Percentiles rank a stretch among this genome's conserved stretches.
These are phyloP conservation scores for Gloeopeniophorella convolvens DNA, from an alignment of 768 basidiomycete species.

Conservation along the genomic window DNA sequence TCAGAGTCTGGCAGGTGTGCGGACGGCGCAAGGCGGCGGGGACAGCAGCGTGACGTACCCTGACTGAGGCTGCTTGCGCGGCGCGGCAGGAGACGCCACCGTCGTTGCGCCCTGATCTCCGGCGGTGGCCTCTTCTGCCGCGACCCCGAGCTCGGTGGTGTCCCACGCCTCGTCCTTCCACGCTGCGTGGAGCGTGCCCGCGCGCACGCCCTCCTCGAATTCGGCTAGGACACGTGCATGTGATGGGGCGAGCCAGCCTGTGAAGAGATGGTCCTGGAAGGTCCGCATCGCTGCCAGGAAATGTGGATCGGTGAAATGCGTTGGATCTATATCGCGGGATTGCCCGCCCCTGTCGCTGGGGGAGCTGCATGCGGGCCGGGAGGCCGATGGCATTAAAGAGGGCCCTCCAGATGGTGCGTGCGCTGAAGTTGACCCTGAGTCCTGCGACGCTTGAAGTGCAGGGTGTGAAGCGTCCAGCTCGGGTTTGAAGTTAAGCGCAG, in stretches of 20 bases:
- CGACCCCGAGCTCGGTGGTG: constrained; percentile 29
- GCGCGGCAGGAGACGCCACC: constrained; percentile 23
- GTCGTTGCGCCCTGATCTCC: constrained; percentile 21
- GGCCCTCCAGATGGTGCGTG: constrained; percentile 21
- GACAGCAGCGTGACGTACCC: not conserved
- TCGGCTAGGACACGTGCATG: constrained; percentile 37
- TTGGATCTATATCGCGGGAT: constrained; percentile 27
- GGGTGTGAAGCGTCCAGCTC: constrained; percentile 35
- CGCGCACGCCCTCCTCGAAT: constrained; percentile 38
- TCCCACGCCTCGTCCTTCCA: constrained; percentile 66
- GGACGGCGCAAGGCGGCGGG: too few species aligned
- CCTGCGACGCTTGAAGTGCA: constrained; percentile 18
- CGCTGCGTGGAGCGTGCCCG: constrained; percentile 44
- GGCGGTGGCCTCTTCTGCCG: constrained; percentile 6
- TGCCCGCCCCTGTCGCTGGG: constrained; percentile 6
- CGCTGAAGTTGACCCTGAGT: not conserved
- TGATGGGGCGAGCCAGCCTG: constrained; percentile 42
- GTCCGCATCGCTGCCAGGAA: constrained; percentile 49
- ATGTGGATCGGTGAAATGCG: constrained; percentile 45
- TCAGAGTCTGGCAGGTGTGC: not conserved
- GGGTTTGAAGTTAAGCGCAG: constrained; percentile 35
- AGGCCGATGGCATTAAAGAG: not conserved
- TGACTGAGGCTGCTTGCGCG: not conserved
- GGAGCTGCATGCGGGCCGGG: not conserved
- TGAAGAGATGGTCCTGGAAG: constrained; percentile 54